Evolutionary conservation across 2,329 filamentous ascomycete genomes (phyloP), one percentile per base, ranked within the genome.

Genomic region (Colletotrichum magnum): DNA sequence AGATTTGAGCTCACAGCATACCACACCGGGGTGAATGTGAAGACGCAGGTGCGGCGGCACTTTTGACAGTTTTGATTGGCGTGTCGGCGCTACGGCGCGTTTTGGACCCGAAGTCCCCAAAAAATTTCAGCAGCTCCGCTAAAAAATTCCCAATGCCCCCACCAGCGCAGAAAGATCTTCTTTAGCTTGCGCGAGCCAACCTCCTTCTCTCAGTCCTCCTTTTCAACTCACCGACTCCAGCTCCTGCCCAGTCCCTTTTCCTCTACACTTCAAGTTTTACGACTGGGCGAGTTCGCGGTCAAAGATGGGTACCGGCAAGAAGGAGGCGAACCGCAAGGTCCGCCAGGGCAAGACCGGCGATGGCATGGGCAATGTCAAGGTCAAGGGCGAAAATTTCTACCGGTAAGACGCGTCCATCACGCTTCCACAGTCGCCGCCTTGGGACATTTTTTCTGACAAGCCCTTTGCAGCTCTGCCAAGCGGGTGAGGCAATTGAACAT

Each of bases 331-430:
- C 80, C 91, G 95, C 83, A 92, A 93, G 80, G 88, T 88, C 85
- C 93, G 94, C 80, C 91, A 98, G 88, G 94, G 94, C 75, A 95
- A 95, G 84, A 89, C 88, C 58, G 89, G 89, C 74, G 92, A 96
- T 89, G 94, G 94, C 80, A 94, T 97, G 89, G 90, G 84, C 76
- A 98, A 98, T 84, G 93, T 98, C 78, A 94, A 92, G 77, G 87
- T 90, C 75, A 99, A 99, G 85, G 96, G 96, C 83, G 95, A 98
- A 87, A 98, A 98, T 86, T 99, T 98, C 85, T 98, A 98, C 86
- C 90, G 93, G 87, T 92, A 84, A 73, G 86, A 71, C 7, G 18
- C 4, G 48, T 13, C 26, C 18, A n/a, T 50, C 9, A n/a, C 21
- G 32, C 36, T 50, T 5, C 15, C 5, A 21, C 36, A 2, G 9